Evolutionary conservation across 2,329 filamentous ascomycete genomes (phyloP).

Genomic region (Thielaviopsis euricoi): DNA sequence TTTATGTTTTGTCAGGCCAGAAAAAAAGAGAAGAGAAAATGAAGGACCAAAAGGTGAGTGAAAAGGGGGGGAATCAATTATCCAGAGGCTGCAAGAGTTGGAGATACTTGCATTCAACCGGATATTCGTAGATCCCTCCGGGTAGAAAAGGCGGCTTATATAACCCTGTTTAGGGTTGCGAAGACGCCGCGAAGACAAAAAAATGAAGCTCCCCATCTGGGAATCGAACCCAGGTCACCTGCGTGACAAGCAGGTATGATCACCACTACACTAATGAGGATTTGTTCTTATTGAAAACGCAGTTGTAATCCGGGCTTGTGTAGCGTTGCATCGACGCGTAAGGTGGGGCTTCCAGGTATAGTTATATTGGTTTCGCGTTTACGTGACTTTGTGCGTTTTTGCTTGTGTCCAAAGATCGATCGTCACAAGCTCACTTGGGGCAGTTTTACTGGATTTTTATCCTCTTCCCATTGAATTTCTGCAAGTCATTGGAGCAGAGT

Average conservation of each 20-base stretch:
- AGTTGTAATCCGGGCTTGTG: not conserved
- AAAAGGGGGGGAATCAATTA: not conserved
- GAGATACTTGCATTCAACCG: not conserved
- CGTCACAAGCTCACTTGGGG: not conserved
- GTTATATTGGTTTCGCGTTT: not conserved
- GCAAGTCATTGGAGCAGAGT: too few relatives aligned
- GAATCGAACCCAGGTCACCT: not conserved
- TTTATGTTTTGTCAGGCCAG: too few relatives aligned
- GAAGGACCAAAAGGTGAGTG: not conserved
- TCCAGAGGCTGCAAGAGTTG: not conserved
- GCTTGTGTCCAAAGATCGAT: too few relatives aligned
- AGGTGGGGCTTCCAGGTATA: not conserved
- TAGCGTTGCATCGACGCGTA: not conserved
- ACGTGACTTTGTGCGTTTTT: not conserved
- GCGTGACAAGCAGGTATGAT: not conserved
- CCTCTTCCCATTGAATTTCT: too few relatives aligned
- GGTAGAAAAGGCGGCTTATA: not conserved
- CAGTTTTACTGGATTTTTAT: too few relatives aligned
- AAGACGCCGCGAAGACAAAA: not conserved
- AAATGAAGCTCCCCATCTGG: not conserved
- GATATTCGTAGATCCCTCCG: not conserved
- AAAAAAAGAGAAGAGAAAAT: not conserved
- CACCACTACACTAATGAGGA: constrained; percentile 7
- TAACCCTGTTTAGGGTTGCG: not conserved
- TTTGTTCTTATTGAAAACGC: not conserved